Evolutionary conservation across 352 stramenopile genomes (phyloP).

Genomic region (Phytophthora gonapodyides): DNA sequence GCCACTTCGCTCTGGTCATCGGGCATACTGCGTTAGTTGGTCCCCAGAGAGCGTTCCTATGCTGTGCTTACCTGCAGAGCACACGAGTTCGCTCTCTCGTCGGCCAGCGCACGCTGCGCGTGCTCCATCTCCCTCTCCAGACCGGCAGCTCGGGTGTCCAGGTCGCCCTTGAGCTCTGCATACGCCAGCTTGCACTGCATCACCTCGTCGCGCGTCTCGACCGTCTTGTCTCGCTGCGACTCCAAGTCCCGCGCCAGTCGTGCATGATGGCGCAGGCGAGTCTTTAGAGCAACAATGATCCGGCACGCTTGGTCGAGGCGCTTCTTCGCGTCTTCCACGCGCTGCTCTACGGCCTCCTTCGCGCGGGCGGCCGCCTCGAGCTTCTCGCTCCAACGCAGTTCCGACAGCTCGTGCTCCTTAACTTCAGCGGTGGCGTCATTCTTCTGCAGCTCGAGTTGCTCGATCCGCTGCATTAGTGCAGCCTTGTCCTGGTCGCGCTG

Average conservation of each 20-base stretch:
- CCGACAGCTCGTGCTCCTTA: conserved; percentile 26
- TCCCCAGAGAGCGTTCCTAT: no score
- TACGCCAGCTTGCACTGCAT: conserved; percentile 31
- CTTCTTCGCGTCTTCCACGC: conserved; percentile 21
- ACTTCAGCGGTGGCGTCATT: conserved; percentile 29
- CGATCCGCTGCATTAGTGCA: conserved; percentile 36
- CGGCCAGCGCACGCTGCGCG: conserved; percentile 5
- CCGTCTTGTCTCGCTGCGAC: conserved; percentile 20
- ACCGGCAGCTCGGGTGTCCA: conserved; percentile 21
- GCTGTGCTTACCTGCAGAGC: conserved; percentile 34
- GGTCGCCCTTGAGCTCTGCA: conserved; percentile 33
- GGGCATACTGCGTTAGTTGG: conserved; percentile 4
- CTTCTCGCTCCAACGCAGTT: conserved; percentile 19
- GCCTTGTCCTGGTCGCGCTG: conserved; percentile 21
- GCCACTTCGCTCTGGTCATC: conserved; percentile 21
- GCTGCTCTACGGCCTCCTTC: conserved; percentile 27
- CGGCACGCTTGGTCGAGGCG: conserved; percentile 45
- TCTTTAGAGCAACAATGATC: conserved; percentile 53
- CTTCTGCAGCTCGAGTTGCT: conserved; percentile 43
- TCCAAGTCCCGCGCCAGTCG: conserved; percentile 17
- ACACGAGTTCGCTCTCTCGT: conserved; percentile 16
- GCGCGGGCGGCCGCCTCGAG: conserved; percentile 7
- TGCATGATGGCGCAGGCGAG: conserved; percentile 31
- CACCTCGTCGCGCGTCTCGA: conserved; percentile 26
- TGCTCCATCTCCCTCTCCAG: conserved; percentile 42